Evolutionary conservation across 768 basidiomycete genomes (phyloP), one percentile per base, ranked within the genome.

Genomic region (Suillus cothurnatus): DNA sequence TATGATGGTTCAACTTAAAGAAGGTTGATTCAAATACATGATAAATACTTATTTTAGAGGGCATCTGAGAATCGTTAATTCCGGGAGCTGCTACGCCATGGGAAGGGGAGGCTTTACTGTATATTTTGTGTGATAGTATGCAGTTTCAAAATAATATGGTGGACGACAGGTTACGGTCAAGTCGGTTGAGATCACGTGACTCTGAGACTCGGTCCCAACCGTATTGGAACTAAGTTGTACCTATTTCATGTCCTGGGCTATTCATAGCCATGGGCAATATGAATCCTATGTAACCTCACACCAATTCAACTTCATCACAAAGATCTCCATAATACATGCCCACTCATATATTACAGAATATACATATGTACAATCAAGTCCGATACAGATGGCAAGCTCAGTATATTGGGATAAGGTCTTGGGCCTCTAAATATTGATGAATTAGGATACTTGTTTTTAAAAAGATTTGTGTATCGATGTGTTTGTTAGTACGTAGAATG

Each of bases 271-370:
- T 87, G 23, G 86, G 88, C 69, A 76, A 68, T 17, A 26, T 77
- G 68, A 67, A 76, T 64, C 65, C 67, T 38, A 43, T n/a, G n/a
- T 34, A 34, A 68, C 53, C 74, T 72, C 64, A 21, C 43, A 68
- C 4, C 71, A 85, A 8, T 79, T 84, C 21, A 75, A 85, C 53
- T 64, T 77, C 36, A 77, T 92, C 66, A 86, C 88, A 0, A 89
- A 91, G n/a, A n/a, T n/a, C n/a, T n/a, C 69, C 82, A 90, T 31
- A 92, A 91, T 68, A 80, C 78, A 4, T 14, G 23, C 15, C 15
- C 23, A 6, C 23, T 49, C 23, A 15, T 26, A 49, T 49, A 15
- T 2, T 3, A 26, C 6, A 15, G 6, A 23, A 14, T 21, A 26
- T 49, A 49, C 23, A 49, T 6, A 26, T n/a, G 14, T 26, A 26